A percentile compares a stretch with the other conserved stretches of the same genome.
Conservation (phyloP, 2,329 filamentous ascomycete genomes). For the Anthostomella pinea region DNA sequence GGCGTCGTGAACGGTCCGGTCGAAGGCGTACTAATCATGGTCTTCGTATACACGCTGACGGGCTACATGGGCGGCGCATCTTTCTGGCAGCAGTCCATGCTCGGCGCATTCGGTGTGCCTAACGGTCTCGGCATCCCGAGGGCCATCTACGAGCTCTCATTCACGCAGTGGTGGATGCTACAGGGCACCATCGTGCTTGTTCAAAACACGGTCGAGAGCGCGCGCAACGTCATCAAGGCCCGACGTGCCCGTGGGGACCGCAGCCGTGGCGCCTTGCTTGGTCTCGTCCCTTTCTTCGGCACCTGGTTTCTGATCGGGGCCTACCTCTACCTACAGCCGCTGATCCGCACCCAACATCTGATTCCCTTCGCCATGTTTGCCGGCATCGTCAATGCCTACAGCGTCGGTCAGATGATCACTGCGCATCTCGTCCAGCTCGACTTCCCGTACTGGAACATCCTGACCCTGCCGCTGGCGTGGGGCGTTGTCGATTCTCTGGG, state of each 20-base stretch:
- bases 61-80: constrained; percentile 82
- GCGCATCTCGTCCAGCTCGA: constrained; percentile 83
- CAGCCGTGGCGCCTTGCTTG: constrained; percentile 72
- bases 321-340: constrained; percentile 83
- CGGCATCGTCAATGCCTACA: constrained; percentile 89
- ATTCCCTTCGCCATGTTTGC: constrained; percentile 88
- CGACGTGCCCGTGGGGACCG: constrained; percentile 72
- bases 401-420: constrained; percentile 92
- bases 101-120: constrained; percentile 68
- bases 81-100: constrained; percentile 87
- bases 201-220: constrained; percentile 78
- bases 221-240: constrained; percentile 78
- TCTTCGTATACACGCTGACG: constrained; percentile 77
- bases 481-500: constrained; percentile 80
- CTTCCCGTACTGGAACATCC: constrained; percentile 89
- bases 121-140: constrained; percentile 62
- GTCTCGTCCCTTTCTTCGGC: constrained; percentile 75
- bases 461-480: constrained; percentile 72
- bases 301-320: constrained; percentile 74
- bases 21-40: constrained; percentile 85
- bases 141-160: constrained; percentile 73
- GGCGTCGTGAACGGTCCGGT: constrained; percentile 92
- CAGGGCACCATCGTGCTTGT: constrained; percentile 80
- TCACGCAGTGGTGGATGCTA: constrained; percentile 89
- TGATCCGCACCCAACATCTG: constrained; percentile 77